These are phyloP conservation scores for Nepenthes alata DNA, from an alignment of 179 eudicot genomes.

Conservation along the genomic window DNA sequence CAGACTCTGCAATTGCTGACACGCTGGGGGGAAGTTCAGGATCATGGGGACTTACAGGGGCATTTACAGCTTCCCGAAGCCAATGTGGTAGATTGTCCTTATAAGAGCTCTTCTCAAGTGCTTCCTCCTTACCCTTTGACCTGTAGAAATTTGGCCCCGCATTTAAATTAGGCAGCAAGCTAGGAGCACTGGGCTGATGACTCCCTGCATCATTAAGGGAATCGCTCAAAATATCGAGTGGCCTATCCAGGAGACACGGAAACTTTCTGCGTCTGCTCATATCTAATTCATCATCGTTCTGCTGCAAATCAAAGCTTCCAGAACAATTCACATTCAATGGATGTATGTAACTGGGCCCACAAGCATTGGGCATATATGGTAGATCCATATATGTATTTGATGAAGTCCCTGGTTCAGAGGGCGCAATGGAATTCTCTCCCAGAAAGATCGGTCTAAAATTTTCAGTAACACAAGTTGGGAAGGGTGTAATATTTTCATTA, in stretches of 20 bases:
- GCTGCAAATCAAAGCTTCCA: constrained; percentile 19
- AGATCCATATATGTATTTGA: constrained; percentile 28
- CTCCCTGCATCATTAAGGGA: constrained; percentile 13
- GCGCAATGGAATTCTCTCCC: constrained; percentile 29
- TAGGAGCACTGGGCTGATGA: constrained; percentile 18
- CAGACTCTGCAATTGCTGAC: constrained; percentile 77
- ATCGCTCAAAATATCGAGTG: constrained; percentile 20
- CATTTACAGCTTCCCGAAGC: constrained; percentile 86
- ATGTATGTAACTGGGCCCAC: constrained; percentile 26
- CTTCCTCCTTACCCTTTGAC: constrained; percentile 38
- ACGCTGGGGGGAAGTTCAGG: constrained; percentile 63
- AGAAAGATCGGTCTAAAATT: constrained; percentile 23
- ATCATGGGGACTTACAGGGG: constrained; percentile 28
- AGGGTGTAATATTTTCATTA: constrained; percentile 22
- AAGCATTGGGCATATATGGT: constrained; percentile 30
- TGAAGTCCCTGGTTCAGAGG: constrained; percentile 32
- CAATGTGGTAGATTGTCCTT: constrained; percentile 82
- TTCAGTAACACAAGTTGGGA: constrained; percentile 35
- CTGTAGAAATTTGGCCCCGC: constrained; percentile 10
- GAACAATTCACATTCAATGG: constrained; percentile 23
- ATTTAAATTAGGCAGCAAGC: constrained; percentile 18
- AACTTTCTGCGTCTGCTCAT: constrained; percentile 15
- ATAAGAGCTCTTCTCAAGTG: constrained; percentile 26
- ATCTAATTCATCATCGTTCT: constrained; percentile 20
- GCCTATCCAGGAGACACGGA: constrained; percentile 30